Evolutionary conservation across 2,329 filamentous ascomycete genomes (phyloP), one percentile per base, ranked within the genome.

Genomic region (Neocatenulostroma microsporum): DNA sequence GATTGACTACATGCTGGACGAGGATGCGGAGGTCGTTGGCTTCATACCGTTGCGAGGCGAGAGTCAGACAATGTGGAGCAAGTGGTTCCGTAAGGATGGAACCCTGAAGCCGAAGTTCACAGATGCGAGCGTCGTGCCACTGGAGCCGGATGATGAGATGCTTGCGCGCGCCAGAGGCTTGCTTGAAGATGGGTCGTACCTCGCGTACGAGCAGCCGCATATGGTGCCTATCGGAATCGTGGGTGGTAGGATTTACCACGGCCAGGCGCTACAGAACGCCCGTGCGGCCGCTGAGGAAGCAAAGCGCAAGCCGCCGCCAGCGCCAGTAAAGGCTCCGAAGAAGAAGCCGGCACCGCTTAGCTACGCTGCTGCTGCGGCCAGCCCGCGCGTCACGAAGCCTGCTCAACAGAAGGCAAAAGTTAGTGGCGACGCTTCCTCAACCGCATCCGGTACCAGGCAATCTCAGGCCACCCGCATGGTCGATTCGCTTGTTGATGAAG

Each of bases 11-110:
- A 64, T 84, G 49, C 64, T 84, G 3, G 74, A 80, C 43, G 80
- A 84, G 54, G 80, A 84, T 53, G 72, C 74, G 39, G 73, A 78
- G 36, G 80, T 74, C 3, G 63, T 82, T 42, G 78, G 74, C 1
- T 84, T 84, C 53, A 66, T 69, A 45, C 79, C 80, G 1, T 60
- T 84, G 15, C 61, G 70, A 28, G 62, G 48, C 14, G 33, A 44
- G n/a, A 17, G 29, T 10, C 36, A 38, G 9, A 60, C 67, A 25
- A 71, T 68, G 3, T 59, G 55, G 40, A 68, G 69, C 30, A 64
- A 73, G 36, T 78, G 78, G 63, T 62, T 65, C 40, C 55, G 57
- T 10, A 56, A 62, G n/a, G 53, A 50, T 15, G 58, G 56, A 14
- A 53, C 56, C 11, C 42, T 66, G 37, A 80, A 79, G 54, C 66